These are phyloP conservation scores for Avicennia marina DNA, from an alignment of 257 asterid genomes.

Conservation along the genomic window DNA sequence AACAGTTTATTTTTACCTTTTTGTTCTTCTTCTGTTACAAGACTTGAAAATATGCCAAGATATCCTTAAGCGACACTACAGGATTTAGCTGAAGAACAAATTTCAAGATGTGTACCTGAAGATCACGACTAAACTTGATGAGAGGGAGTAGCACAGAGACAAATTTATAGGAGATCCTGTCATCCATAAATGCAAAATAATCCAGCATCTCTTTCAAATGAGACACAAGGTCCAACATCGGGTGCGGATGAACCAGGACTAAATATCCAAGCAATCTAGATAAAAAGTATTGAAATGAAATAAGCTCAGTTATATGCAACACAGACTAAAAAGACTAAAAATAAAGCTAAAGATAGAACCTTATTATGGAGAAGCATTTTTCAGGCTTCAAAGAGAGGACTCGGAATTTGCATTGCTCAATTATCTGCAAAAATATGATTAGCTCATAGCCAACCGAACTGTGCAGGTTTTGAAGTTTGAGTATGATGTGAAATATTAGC, in stretches of 20 bases:
- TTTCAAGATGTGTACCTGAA: slow-evolving; percentile 51
- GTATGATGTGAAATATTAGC: background rate
- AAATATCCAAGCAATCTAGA: slow-evolving; percentile 62
- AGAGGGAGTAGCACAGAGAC: slow-evolving; percentile 64
- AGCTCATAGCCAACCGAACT: slow-evolving; percentile 8
- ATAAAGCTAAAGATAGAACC: slow-evolving; percentile 30
- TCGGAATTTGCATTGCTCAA: slow-evolving; percentile 77
- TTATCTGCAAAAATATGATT: slow-evolving; percentile 46
- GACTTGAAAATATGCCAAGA: slow-evolving; percentile 7
- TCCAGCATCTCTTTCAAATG: slow-evolving; percentile 85
- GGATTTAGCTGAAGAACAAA: slow-evolving; percentile 13
- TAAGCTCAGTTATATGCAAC: slow-evolving; percentile 15
- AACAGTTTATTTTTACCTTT: background rate
- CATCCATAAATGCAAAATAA: slow-evolving; percentile 70
- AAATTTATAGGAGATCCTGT: slow-evolving; percentile 51
- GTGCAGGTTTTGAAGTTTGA: background rate
- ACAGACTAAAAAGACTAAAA: slow-evolving; percentile 10
- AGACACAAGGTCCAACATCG: slow-evolving; percentile 61
- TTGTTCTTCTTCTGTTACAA: too few relatives aligned
- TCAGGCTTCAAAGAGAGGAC: slow-evolving; percentile 78
- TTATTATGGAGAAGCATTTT: slow-evolving; percentile 48
- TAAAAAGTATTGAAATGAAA: slow-evolving; percentile 9
- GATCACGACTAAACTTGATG: slow-evolving; percentile 52
- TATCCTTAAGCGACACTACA: slow-evolving; percentile 1
- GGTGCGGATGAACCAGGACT: slow-evolving; percentile 53